Base-by-base conservation (phyloP, 1,284 basidiomycete species). In the Caloboletus firmus region DNA sequence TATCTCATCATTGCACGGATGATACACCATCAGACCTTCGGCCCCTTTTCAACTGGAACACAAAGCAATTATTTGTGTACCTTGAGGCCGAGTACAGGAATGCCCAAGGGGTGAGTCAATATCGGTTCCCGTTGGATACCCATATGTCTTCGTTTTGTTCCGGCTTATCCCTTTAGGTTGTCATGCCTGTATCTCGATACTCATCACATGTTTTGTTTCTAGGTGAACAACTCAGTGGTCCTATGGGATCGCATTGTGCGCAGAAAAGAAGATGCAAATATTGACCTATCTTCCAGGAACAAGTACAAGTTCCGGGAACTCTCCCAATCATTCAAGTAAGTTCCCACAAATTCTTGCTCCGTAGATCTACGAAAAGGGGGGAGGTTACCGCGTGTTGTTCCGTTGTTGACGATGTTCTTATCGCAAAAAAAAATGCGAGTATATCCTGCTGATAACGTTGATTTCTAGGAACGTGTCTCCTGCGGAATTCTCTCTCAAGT, bases 11-110 rank as follows among this genome's bases (percentile, higher is more conserved):
- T 49, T 32, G 39, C 50, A 45, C 41, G 53, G 34, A 54, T 50
- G 54, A 47, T 39, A 44, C 30, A 24, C 44, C 45, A 45, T 56
- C 64, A 89, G 93, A 96, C 72, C 75, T 95, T 13, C 76, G 79
- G 12, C 82, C 91, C 4, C 76, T 96, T 18, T 96, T 95, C 74
- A 79, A 93, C 69, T 96, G 93, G 92, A 96, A 96, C 70, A 96
- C 93, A 12, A 96, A 96, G 71, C 93, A 96, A 68, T 70, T 96
- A 17, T 95, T 96, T 67, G 71, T 95, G 20, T 93, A 90, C 65
- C 77, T 94, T 37, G 81, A 85, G 59, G 92, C 89, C 0, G 89
- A 93, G 67, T 93, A 92, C 64, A 79, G 78, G 37, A 89, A 85
- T 52, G 69, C 76, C 1, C 75, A 87, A 71, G 87, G 89, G 47